A percentile compares a stretch with the other conserved stretches of the same genome.
Conservation (phyloP, 768 basidiomycete genomes). For the Psilocybe azurescens region DNA sequence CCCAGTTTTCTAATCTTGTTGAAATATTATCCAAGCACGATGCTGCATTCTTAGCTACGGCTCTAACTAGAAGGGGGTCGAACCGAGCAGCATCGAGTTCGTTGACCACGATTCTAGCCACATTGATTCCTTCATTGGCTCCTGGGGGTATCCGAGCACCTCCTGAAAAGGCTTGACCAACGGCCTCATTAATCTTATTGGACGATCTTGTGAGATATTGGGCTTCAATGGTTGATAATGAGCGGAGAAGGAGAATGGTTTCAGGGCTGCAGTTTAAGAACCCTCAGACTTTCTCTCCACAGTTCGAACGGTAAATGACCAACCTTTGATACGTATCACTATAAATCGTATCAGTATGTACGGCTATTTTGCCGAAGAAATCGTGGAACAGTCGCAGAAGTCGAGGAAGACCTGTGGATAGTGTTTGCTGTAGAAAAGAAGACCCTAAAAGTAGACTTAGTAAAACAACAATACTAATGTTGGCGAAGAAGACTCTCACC, state of each 20-base stretch:
- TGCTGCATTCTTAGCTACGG: constrained; percentile 77
- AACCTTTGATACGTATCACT: constrained; percentile 86
- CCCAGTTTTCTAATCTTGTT: constrained; percentile 69
- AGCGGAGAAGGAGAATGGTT: constrained; percentile 85
- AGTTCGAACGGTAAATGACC: constrained; percentile 1
- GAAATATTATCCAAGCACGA: constrained; percentile 73
- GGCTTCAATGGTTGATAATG: constrained; percentile 82
- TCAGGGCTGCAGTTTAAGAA: constrained; percentile 68
- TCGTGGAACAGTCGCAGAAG: constrained; percentile 93
- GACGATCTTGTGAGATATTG: constrained; percentile 89
- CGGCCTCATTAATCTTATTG: constrained; percentile 82
- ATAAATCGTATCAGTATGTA: constrained; percentile 95
- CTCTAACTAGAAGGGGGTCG: constrained; percentile 84
- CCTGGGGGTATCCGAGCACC: constrained; percentile 75
- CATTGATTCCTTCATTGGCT: constrained; percentile 73
- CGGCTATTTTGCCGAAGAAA: constrained; percentile 94
- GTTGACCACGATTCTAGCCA: constrained; percentile 82
- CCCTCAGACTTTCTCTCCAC: constrained; percentile 3
- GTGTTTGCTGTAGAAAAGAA: constrained; percentile 87
- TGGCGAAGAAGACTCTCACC: constrained; percentile 44
- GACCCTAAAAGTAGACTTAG: constrained; percentile 61
- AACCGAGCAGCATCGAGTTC: constrained; percentile 93
- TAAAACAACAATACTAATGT: background rate
- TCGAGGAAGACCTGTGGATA: constrained; percentile 86
- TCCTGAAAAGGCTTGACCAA: constrained; percentile 77